A percentile compares a stretch with the other conserved stretches of the same genome.
phyloP scores from a whole-genome alignment of 306 rosid species.

The Aeschynomene evenia region DNA sequence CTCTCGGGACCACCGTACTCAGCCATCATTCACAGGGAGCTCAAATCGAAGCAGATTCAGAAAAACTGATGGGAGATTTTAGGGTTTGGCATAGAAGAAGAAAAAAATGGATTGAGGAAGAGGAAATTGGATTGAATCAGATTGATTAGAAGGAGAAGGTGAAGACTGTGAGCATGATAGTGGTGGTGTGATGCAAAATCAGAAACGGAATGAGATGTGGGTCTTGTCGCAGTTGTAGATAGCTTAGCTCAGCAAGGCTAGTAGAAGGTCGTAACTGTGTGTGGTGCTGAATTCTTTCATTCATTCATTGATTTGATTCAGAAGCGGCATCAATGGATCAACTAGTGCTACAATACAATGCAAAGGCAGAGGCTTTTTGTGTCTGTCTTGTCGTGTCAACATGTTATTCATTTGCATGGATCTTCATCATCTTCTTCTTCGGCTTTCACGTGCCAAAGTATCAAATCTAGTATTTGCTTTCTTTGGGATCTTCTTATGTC shows the following conservation, averaged over 20 bases:
- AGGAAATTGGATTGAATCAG: background rate
- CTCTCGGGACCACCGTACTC: constrained; percentile 30
- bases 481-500: no score
- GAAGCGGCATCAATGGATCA: background rate
- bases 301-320: background rate
- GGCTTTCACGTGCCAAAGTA: background rate
- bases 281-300: background rate
- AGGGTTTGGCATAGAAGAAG: constrained; percentile 31
- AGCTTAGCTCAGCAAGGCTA: no score
- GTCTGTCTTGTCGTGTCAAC: background rate
- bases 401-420: background rate
- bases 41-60: constrained; percentile 2
- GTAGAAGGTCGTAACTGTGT: background rate
- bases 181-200: background rate
- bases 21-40: background rate
- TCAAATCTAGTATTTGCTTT: background rate
- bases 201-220: background rate
- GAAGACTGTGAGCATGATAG: background rate
- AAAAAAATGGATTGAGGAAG: background rate
- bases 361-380: no score
- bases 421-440: no score
- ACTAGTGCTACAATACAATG: no score
- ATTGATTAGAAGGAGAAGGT: background rate
- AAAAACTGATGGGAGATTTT: background rate
- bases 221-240: background rate